Percentiles rank a stretch among this genome's conserved stretches.
Evolutionary conservation across 495 filamentous ascomycete species (phyloP).

Genomic region (Hypoxylon cercidicola): DNA sequence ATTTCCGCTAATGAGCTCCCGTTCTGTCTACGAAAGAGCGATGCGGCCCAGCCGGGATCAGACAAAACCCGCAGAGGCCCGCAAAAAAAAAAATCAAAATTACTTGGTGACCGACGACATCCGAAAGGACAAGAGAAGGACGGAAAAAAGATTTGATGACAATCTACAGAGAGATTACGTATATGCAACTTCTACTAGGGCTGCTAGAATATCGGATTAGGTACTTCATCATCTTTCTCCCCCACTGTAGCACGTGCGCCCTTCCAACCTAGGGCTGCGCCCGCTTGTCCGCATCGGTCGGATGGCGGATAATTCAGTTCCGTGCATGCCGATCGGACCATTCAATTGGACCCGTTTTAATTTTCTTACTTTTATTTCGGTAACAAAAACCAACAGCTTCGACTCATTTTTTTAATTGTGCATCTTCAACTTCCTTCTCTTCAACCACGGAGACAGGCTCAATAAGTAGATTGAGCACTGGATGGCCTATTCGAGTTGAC

Average conservation of each 20-base stretch:
- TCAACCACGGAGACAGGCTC: constrained; percentile 8
- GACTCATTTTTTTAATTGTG: constrained; percentile 7
- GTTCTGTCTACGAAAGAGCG: not conserved
- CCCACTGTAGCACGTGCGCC: too few species aligned
- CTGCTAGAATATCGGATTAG: too few species aligned
- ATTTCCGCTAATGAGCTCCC: constrained; percentile 11
- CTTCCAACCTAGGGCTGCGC: too few species aligned
- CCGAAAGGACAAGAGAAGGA: not conserved
- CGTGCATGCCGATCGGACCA: constrained; percentile 22
- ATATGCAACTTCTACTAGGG: too few species aligned
- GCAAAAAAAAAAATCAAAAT: constrained; percentile 19
- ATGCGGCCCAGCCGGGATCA: constrained; percentile 4
- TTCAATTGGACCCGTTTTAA: constrained; percentile 23
- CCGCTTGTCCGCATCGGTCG: too few species aligned
- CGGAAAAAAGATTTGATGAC: too few species aligned
- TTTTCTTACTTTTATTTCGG: constrained; percentile 17
- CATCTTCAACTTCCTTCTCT: not conserved
- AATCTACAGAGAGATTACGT: too few species aligned
- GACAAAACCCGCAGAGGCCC: not conserved
- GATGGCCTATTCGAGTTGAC: constrained; percentile 4
- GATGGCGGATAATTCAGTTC: constrained; percentile 22
- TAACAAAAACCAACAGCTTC: constrained; percentile 18
- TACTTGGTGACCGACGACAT: constrained; percentile 2
- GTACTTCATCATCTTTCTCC: too few species aligned
- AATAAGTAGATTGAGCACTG: constrained; percentile 2